Percentiles rank a stretch among this genome's conserved stretches.
Evolutionary conservation across 371 early-diverging fungal genomes (phyloP).

Genomic region (Syncephalastrum sp.): DNA sequence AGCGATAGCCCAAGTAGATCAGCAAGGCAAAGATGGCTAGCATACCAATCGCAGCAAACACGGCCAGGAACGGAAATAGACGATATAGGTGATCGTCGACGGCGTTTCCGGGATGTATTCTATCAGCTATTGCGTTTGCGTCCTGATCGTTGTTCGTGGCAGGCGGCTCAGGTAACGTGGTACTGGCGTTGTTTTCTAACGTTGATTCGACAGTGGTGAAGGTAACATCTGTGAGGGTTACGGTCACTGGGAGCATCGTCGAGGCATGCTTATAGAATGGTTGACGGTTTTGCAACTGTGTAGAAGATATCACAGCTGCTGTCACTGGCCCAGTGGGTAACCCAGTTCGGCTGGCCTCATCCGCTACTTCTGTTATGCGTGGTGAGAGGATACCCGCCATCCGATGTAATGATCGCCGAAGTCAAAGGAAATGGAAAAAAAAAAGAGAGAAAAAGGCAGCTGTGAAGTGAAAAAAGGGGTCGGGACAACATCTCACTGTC

Average conservation of each 20-base stretch:
- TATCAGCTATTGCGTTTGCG: neutral
- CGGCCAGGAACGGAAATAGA: conserved; percentile 27
- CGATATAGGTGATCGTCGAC: conserved; percentile 2
- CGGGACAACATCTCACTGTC: conserved; percentile 1
- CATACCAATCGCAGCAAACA: conserved; percentile 41
- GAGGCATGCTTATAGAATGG: no score
- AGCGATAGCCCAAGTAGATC: conserved; percentile 25
- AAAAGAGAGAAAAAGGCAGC: conserved; percentile 10
- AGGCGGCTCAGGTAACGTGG: no score
- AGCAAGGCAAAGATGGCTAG: conserved; percentile 20
- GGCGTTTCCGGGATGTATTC: neutral
- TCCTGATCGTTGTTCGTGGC: neutral
- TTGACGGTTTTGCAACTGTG: no score
- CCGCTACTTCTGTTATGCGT: no score
- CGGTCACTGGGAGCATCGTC: conserved; percentile 7
- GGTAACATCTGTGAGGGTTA: conserved; percentile 11
- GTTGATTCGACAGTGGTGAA: conserved; percentile 5
- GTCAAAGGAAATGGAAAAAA: neutral
- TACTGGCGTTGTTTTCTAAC: neutral
- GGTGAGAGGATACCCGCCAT: no score
- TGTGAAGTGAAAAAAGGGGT: neutral
- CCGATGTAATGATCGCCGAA: neutral
- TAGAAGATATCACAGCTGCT: no score
- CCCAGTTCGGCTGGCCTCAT: no score
- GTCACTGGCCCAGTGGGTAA: no score